Evolutionary conservation across 2,329 filamentous ascomycete genomes (phyloP).

Genomic region (Taxawa tesnikishii): DNA sequence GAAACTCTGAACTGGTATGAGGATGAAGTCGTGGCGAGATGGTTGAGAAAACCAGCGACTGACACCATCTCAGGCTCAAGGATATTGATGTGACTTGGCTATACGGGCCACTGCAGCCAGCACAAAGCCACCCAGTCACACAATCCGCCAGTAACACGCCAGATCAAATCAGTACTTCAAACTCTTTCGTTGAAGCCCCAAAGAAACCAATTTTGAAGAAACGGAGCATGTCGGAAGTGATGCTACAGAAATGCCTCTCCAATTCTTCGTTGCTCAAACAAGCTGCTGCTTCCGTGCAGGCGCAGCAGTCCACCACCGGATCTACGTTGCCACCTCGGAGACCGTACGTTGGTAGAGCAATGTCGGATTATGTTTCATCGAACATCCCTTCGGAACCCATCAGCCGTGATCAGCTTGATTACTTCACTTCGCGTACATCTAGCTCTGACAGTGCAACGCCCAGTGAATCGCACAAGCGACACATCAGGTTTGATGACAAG

Average conservation of each 20-base stretch:
- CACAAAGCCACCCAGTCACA: conserved; percentile 41
- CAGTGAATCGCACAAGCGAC: conserved; percentile 53
- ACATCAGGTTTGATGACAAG: conserved; percentile 94
- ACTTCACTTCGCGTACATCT: conserved; percentile 43
- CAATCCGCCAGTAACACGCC: conserved; percentile 36
- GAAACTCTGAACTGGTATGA: conserved; percentile 87
- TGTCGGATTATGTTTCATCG: conserved; percentile 57
- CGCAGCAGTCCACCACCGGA: conserved; percentile 57
- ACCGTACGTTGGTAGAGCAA: conserved; percentile 40
- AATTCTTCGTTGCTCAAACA: conserved; percentile 82
- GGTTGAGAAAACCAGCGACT: conserved; percentile 12
- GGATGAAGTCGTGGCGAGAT: not conserved
- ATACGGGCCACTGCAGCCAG: conserved; percentile 80
- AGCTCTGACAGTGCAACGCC: conserved; percentile 61
- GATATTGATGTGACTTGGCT: conserved; percentile 97
- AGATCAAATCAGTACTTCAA: conserved; percentile 46
- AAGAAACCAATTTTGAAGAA: conserved; percentile 96
- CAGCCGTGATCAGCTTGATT: conserved; percentile 50
- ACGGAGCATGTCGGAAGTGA: conserved; percentile 88
- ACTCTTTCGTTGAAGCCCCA: conserved; percentile 54
- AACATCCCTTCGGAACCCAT: conserved; percentile 47
- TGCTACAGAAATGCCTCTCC: conserved; percentile 80
- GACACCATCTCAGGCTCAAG: conserved; percentile 58
- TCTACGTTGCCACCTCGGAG: conserved; percentile 37
- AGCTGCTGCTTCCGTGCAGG: conserved; percentile 73